Percentiles rank a stretch among this genome's conserved stretches.
Evolutionary conservation across 805 yeast genomes (phyloP).

Genomic region (Saturnispora mendoncae): DNA sequence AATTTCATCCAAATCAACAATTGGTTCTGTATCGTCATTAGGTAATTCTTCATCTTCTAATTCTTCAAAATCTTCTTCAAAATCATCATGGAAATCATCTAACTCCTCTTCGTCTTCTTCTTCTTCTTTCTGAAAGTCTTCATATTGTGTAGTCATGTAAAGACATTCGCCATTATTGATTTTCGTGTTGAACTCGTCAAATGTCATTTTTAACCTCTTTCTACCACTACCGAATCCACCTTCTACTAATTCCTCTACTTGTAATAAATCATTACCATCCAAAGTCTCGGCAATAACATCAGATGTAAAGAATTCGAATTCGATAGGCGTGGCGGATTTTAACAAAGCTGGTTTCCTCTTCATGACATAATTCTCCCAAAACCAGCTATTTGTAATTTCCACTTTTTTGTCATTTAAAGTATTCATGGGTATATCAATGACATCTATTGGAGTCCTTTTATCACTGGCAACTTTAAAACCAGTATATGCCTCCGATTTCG

Average conservation of each 20-base stretch:
- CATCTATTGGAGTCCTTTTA: slow-evolving; percentile 7
- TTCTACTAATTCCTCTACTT: slow-evolving; percentile 48
- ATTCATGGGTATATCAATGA: slow-evolving; percentile 3
- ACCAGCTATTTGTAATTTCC: slow-evolving; percentile 11
- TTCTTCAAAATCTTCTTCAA: slow-evolving; percentile 20
- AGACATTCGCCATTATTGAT: slow-evolving; percentile 33
- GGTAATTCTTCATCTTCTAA: slow-evolving; percentile 19
- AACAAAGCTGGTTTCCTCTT: slow-evolving; percentile 13
- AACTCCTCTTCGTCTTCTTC: slow-evolving; percentile 24
- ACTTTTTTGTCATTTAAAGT: slow-evolving; percentile 5
- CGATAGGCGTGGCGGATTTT: slow-evolving; percentile 4
- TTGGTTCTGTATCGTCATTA: slow-evolving; percentile 18
- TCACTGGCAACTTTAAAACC: slow-evolving; percentile 6
- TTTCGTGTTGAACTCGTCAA: slow-evolving; percentile 39
- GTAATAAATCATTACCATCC: slow-evolving; percentile 23
- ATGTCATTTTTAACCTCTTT: slow-evolving; percentile 40
- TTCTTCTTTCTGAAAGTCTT: slow-evolving; percentile 36
- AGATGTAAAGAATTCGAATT: slow-evolving; percentile 10
- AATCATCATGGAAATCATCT: slow-evolving; percentile 17
- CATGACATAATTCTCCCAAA: slow-evolving; percentile 13
- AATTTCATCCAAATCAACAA: slow-evolving; percentile 11
- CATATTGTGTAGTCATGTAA: slow-evolving; percentile 66
- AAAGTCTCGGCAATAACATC: slow-evolving; percentile 11
- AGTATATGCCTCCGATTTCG: slow-evolving; percentile 5
- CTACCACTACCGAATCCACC: slow-evolving; percentile 68